These are phyloP conservation scores for Eucalyptus caleyi DNA, from an alignment of 345 rosid species.

Conservation along the genomic window DNA sequence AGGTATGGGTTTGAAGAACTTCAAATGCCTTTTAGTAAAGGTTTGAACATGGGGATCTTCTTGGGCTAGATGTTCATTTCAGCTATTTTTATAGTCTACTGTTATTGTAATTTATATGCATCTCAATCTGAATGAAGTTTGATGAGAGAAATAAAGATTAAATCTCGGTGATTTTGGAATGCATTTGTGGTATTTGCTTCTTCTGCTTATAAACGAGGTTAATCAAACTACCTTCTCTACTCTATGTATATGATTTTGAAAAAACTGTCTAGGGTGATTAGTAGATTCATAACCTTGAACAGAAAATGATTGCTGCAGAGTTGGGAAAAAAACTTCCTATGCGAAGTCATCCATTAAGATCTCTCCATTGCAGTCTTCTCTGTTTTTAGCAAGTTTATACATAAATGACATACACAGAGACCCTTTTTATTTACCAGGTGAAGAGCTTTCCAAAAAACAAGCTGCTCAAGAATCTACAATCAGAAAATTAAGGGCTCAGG, in stretches of 20 bases:
- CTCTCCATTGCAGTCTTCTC: background rate
- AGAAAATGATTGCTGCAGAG: background rate
- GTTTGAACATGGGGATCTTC: background rate
- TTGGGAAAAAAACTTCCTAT: background rate
- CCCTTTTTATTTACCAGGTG: slow-evolving; percentile 36
- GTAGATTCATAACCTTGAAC: background rate
- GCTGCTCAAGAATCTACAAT: slow-evolving; percentile 94
- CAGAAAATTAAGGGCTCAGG: slow-evolving; percentile 98
- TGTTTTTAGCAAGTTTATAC: background rate
- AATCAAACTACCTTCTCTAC: background rate
- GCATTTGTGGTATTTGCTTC: background rate
- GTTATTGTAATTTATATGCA: background rate
- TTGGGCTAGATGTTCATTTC: background rate
- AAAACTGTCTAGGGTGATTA: background rate
- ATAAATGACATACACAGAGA: background rate
- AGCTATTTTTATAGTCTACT: background rate
- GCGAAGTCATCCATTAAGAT: background rate
- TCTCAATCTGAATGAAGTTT: background rate
- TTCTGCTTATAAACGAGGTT: background rate
- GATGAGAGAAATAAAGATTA: background rate
- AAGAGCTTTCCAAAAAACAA: slow-evolving; percentile 98
- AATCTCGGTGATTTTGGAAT: background rate
- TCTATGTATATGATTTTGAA: background rate
- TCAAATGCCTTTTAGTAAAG: background rate
- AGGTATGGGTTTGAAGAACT: slow-evolving; percentile 42